These are phyloP conservation scores for Protomyces arabidopsidicola DNA, from an alignment of 1,139 yeast genomes.

Conservation along the genomic window DNA sequence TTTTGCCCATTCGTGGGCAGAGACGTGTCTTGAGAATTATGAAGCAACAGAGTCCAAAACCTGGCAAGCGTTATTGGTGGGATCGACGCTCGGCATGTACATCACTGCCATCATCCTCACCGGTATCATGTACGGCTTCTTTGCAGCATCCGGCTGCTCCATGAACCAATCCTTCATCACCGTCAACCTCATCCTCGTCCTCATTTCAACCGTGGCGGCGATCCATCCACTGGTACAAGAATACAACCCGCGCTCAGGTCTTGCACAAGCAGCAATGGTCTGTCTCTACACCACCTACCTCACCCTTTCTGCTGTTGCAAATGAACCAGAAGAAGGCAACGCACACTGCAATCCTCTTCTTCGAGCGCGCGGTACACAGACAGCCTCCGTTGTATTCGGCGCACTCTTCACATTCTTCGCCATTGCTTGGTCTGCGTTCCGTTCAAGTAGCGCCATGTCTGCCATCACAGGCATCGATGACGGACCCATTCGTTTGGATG, in stretches of 20 bases:
- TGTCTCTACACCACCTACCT: conserved; percentile 88
- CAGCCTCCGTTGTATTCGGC: conserved; percentile 80
- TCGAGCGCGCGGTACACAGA: conserved; percentile 83
- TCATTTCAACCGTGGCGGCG: conserved; percentile 64
- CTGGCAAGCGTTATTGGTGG: conserved; percentile 77
- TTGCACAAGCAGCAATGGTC: conserved; percentile 96
- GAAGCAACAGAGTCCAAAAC: conserved; percentile 72
- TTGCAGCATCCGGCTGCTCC: conserved; percentile 77
- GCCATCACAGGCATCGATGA: conserved; percentile 9
- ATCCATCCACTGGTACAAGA: conserved; percentile 83
- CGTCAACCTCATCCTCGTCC: conserved; percentile 60
- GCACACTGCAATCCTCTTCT: conserved; percentile 83
- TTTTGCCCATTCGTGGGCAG: conserved; percentile 99
- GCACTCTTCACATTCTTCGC: conserved; percentile 92
- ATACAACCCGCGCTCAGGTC: conserved; percentile 88
- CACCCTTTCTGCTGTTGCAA: conserved; percentile 87
- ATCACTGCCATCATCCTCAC: conserved; percentile 66
- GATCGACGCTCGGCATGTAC: conserved; percentile 86
- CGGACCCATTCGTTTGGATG: conserved; percentile 33
- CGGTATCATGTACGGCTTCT: conserved; percentile 68
- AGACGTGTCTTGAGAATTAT: conserved; percentile 83
- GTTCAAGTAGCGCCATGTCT: conserved; percentile 72
- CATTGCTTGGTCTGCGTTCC: conserved; percentile 92
- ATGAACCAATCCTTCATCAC: conserved; percentile 88
- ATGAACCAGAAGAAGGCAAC: conserved; percentile 81